Evolutionary conservation across 768 basidiomycete species (phyloP).

Genomic region (Porpolomopsis calyptriformis): DNA sequence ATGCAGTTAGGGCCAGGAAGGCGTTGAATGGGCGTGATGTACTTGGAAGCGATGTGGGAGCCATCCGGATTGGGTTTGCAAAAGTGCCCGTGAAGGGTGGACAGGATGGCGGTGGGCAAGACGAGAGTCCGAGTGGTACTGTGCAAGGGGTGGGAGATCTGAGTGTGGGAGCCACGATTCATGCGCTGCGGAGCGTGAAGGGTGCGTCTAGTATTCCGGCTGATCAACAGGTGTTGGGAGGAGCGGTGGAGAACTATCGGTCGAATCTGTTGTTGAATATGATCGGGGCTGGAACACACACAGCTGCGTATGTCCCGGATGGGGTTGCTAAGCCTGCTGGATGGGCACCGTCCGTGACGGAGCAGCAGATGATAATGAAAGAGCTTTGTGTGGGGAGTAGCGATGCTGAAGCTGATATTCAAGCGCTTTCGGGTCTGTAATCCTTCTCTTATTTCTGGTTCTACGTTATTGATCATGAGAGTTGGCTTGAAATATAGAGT

Average conservation of each 20-base stretch:
- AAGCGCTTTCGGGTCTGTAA: constrained; percentile 73
- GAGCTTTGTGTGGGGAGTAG: constrained; percentile 70
- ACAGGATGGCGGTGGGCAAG: constrained; percentile 49
- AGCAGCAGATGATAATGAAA: constrained; percentile 95
- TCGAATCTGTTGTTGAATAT: constrained; percentile 84
- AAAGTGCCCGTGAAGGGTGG: constrained; percentile 90
- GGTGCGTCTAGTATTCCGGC: constrained; percentile 89
- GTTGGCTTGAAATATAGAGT: constrained; percentile 40
- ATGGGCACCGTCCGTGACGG: constrained; percentile 70
- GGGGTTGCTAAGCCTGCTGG: constrained; percentile 50
- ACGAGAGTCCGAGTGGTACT: constrained; percentile 53
- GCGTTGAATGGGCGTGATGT: constrained; percentile 94
- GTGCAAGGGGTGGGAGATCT: constrained; percentile 79
- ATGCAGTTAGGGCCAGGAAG: constrained; percentile 91
- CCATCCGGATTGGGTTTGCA: constrained; percentile 94
- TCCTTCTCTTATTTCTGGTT: neutral
- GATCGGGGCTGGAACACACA: constrained; percentile 69
- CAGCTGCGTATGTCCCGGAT: constrained; percentile 42
- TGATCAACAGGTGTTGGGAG: constrained; percentile 88
- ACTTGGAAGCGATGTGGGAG: constrained; percentile 90
- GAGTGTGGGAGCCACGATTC: constrained; percentile 81
- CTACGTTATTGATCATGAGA: neutral
- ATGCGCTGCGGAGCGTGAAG: constrained; percentile 76
- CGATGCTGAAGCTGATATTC: constrained; percentile 78
- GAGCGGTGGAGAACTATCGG: constrained; percentile 88